phyloP scores from a whole-genome alignment of 1,139 yeast genomes.

The Candida sanyaensis region DNA sequence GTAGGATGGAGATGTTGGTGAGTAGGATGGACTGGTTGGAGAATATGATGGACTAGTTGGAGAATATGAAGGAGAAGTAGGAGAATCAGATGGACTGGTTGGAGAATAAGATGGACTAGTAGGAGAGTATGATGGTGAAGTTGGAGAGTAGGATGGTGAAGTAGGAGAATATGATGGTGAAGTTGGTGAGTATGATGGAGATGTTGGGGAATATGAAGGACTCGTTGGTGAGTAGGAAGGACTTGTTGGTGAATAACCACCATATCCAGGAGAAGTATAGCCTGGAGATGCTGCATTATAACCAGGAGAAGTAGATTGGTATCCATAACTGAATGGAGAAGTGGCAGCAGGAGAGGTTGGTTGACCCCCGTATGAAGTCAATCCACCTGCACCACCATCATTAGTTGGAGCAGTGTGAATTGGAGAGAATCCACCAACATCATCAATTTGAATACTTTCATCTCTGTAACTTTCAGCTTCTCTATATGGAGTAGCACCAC shows the following conservation, averaged over 20 bases:
- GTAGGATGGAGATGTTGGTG: constrained; percentile 63
- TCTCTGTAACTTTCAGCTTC: constrained; percentile 73
- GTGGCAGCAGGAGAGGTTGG: constrained; percentile 57
- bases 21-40: constrained; percentile 56
- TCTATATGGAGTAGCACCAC: constrained; percentile 95
- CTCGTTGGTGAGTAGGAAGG: constrained; percentile 64
- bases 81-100: constrained; percentile 72
- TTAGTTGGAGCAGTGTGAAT: constrained; percentile 83
- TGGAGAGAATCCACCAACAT: constrained; percentile 92
- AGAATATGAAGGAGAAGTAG: constrained; percentile 64
- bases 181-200: constrained; percentile 73
- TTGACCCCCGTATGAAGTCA: constrained; percentile 84
- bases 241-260: constrained; percentile 55
- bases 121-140: constrained; percentile 73
- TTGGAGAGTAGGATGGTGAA: constrained; percentile 70
- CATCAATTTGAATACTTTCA: constrained; percentile 73
- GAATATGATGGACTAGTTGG: constrained; percentile 57
- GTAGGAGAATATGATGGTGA: constrained; percentile 61
- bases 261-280: constrained; percentile 53
- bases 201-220: constrained; percentile 71
- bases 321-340: constrained; percentile 61
- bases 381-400: constrained; percentile 78
- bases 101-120: constrained; percentile 74
- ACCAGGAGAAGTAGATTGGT: constrained; percentile 58
- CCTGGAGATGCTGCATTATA: constrained; percentile 25